Conservation (phyloP, 176 grass and related monocot genomes). For the Aegilops bicornis region DNA sequence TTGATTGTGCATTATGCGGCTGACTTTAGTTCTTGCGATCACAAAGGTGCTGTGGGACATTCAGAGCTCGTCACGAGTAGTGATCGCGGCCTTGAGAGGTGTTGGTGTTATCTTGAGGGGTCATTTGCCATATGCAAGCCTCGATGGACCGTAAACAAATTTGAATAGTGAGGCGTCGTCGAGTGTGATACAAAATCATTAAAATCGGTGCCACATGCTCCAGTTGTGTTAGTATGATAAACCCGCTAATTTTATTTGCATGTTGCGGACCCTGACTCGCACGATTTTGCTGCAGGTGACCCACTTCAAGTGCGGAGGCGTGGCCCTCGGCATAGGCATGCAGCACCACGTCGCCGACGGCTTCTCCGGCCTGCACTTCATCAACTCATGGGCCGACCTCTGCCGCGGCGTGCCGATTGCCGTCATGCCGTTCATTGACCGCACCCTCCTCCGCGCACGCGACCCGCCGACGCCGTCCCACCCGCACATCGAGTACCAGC, state of each 20-base stretch:
- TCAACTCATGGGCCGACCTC: slow-evolving; percentile 91
- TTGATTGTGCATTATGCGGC: neutral
- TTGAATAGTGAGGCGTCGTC: neutral
- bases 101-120: neutral
- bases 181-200: neutral
- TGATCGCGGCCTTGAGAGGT: neutral
- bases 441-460: slow-evolving; percentile 67
- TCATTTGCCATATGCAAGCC: no score
- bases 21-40: neutral
- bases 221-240: neutral
- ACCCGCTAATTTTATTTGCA: neutral
- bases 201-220: neutral
- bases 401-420: slow-evolving; percentile 60
- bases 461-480: slow-evolving; percentile 57
- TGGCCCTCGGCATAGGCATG: slow-evolving; percentile 81
- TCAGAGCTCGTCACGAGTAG: neutral
- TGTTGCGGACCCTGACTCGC: neutral
- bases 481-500: slow-evolving; percentile 86
- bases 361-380: slow-evolving; percentile 87
- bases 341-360: slow-evolving; percentile 95
- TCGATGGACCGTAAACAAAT: neutral
- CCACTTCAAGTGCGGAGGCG: slow-evolving; percentile 87
- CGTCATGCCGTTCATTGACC: slow-evolving; percentile 74
- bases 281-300: slow-evolving; percentile 66
- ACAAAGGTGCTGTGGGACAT: neutral